A percentile compares a stretch with the other conserved stretches of the same genome.
phyloP scores from a whole-genome alignment of 2,329 filamentous ascomycete species.

The Fonsecaea nubica region DNA sequence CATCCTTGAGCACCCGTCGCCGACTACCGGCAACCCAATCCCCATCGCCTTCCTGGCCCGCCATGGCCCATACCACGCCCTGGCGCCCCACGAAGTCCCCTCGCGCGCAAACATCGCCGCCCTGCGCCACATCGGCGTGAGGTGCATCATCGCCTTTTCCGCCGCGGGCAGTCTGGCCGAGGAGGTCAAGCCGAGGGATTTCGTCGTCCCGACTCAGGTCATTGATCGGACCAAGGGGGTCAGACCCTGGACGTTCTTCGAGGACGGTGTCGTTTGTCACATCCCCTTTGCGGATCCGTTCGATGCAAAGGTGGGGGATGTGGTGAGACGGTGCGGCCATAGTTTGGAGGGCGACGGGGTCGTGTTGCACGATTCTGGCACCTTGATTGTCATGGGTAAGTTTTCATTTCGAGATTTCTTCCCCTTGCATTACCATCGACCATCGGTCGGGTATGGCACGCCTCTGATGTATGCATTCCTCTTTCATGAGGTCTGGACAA shows the following conservation, averaged over 20 bases:
- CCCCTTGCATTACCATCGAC: not conserved
- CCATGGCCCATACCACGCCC: constrained; percentile 86
- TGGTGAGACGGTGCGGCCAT: constrained; percentile 79
- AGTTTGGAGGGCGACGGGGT: constrained; percentile 83
- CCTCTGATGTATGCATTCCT: not conserved
- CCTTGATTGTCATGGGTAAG: constrained; percentile 88
- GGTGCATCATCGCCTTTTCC: constrained; percentile 90
- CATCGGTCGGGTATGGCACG: not conserved
- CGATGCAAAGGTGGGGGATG: constrained; percentile 74
- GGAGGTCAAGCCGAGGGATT: constrained; percentile 93
- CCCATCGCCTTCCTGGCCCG: constrained; percentile 90
- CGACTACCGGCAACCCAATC: constrained; percentile 66
- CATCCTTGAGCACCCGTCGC: constrained; percentile 84
- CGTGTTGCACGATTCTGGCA: constrained; percentile 80
- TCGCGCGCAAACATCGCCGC: constrained; percentile 96
- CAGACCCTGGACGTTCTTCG: constrained; percentile 92
- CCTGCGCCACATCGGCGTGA: constrained; percentile 86
- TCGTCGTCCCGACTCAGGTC: constrained; percentile 93
- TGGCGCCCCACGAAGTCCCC: constrained; percentile 93
- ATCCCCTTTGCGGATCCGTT: constrained; percentile 97
- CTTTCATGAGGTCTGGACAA: not conserved
- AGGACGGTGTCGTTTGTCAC: constrained; percentile 82
- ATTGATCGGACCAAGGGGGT: constrained; percentile 97
- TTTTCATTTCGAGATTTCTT: constrained; percentile 34
- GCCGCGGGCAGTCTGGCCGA: constrained; percentile 93